Evolutionary conservation across 108 stramenopile genomes (phyloP).

Genomic region (Mediolabrus comicus): DNA sequence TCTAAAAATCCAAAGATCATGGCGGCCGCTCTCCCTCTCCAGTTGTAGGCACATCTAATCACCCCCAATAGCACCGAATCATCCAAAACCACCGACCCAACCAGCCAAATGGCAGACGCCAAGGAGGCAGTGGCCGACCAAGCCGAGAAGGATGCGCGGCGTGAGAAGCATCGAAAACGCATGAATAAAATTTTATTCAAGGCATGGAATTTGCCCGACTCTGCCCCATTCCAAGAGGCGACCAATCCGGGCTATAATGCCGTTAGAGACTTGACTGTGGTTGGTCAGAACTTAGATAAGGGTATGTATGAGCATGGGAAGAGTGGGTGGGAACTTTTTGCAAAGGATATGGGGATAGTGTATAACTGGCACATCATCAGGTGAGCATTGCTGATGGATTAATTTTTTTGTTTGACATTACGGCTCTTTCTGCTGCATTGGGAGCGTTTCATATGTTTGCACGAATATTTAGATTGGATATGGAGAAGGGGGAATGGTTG

Average conservation of each 20-base stretch:
- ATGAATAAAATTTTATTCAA: constrained; percentile 78
- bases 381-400: constrained; percentile 43
- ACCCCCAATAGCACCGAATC: neutral
- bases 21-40: neutral
- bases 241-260: constrained; percentile 14
- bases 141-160: constrained; percentile 65
- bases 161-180: constrained; percentile 60
- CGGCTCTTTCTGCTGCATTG: neutral
- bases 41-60: neutral
- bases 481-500: constrained; percentile 2
- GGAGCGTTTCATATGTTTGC: neutral
- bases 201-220: constrained; percentile 65
- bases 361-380: constrained; percentile 74
- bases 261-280: constrained; percentile 46
- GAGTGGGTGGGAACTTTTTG: constrained; percentile 83
- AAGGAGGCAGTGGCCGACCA: constrained; percentile 18
- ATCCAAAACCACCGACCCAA: neutral
- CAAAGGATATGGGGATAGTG: constrained; percentile 76
- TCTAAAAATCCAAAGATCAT: too few relatives aligned
- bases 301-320: constrained; percentile 62
- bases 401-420: neutral
- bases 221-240: constrained; percentile 67
- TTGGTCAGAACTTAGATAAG: constrained; percentile 76
- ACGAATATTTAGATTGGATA: neutral
- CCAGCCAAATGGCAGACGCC: neutral